Percentiles rank a stretch among this genome's conserved stretches.
Conservation (phyloP, 371 early-diverging fungal species). For the Lichtheimia ornata region DNA sequence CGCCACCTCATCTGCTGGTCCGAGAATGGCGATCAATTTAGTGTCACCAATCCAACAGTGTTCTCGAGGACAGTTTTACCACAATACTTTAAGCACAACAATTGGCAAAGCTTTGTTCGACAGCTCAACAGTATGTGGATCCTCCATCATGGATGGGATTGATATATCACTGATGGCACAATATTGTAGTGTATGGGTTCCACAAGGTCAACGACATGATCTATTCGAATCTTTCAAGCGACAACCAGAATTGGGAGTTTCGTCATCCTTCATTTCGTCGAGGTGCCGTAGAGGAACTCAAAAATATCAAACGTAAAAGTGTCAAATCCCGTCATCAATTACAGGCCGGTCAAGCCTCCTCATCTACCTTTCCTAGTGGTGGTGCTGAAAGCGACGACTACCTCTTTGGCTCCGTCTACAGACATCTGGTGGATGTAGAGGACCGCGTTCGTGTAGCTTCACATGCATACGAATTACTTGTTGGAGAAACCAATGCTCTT, state of each 20-base stretch:
- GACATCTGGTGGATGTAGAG: slow-evolving; percentile 19
- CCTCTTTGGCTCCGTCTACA: slow-evolving; percentile 12
- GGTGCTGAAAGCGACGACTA: slow-evolving; percentile 4
- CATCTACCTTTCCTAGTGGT: not conserved
- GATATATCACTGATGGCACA: not conserved
- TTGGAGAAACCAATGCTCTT: slow-evolving; percentile 11
- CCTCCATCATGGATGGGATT: not conserved
- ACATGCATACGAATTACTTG: slow-evolving; percentile 18
- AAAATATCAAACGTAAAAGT: slow-evolving; percentile 66
- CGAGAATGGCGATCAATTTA: slow-evolving; percentile 59
- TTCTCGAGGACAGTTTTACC: slow-evolving; percentile 64
- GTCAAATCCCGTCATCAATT: slow-evolving; percentile 39
- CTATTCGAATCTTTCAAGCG: slow-evolving; percentile 52
- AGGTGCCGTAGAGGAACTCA: slow-evolving; percentile 58
- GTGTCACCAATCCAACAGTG: slow-evolving; percentile 61
- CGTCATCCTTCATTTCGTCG: slow-evolving; percentile 65
- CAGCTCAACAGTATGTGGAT: slow-evolving; percentile 72
- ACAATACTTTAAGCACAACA: slow-evolving; percentile 85
- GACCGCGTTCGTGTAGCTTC: slow-evolving; percentile 13
- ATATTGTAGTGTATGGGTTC: slow-evolving; percentile 53
- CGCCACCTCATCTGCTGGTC: slow-evolving; percentile 67
- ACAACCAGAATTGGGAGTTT: slow-evolving; percentile 72
- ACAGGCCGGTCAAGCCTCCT: not conserved
- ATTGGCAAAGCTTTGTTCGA: slow-evolving; percentile 84
- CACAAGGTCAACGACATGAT: slow-evolving; percentile 69